These are phyloP conservation scores for Ceratocystis huliohia DNA, from an alignment of 2,329 filamentous ascomycete species.

Conservation along the genomic window DNA sequence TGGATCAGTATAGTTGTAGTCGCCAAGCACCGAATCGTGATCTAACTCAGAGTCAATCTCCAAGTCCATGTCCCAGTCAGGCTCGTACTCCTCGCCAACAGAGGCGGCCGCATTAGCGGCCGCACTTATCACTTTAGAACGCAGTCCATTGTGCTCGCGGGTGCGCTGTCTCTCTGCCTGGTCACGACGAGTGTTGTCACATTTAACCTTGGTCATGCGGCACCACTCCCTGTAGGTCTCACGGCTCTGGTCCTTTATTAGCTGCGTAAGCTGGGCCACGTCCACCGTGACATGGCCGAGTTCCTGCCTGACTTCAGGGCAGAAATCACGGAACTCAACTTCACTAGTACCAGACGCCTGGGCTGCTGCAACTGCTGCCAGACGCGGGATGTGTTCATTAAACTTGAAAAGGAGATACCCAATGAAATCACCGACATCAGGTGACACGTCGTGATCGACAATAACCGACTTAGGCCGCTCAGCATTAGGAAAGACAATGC, in stretches of 20 bases:
- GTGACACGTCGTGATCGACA: constrained; percentile 22
- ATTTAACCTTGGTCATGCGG: neutral
- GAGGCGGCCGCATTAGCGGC: neutral
- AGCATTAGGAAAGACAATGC: constrained; percentile 22
- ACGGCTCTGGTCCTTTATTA: constrained; percentile 14
- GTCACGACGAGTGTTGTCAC: constrained; percentile 2
- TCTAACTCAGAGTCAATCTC: constrained; percentile 3
- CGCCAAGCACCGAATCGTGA: neutral
- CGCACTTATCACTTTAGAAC: constrained; percentile 1
- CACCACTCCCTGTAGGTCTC: constrained; percentile 17
- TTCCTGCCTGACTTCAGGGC: neutral
- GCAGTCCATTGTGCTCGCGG: constrained; percentile 7
- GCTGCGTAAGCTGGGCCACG: constrained; percentile 9
- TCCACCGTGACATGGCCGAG: neutral
- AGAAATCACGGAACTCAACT: neutral
- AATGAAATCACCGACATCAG: constrained; percentile 22
- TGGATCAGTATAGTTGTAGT: constrained; percentile 11
- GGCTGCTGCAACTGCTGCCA: neutral
- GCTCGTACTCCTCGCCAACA: neutral
- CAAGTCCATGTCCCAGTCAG: neutral
- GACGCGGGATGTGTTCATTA: constrained; percentile 3
- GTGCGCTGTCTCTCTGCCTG: constrained; percentile 8
- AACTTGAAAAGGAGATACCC: constrained; percentile 20
- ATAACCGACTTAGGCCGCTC: constrained; percentile 22
- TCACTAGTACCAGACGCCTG: neutral